Base-by-base conservation (phyloP, 2,329 filamentous ascomycete species). In the Fonsecaea monophora region DNA sequence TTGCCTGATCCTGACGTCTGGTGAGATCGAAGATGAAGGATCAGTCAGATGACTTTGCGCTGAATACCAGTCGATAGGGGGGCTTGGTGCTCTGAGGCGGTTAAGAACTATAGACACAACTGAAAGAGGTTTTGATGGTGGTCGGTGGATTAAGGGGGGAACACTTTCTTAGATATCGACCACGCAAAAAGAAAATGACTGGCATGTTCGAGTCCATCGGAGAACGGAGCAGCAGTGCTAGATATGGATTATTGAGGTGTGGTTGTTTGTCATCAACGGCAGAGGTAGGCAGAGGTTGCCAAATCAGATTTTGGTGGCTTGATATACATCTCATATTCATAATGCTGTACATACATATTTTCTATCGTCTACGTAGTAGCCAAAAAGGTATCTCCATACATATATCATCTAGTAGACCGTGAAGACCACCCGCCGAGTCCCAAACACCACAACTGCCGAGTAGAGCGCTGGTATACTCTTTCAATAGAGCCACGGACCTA, bases 401-500 rank as follows among this genome's bases (percentile, higher is more conserved):
- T 0, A 25, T 2, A 25, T 25, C 25, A 25, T 25, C 25, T 25
- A 25, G 25, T 25, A 25, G 25, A 25, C 25, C 1, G 25, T 2
- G 3, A 25, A 25, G 2, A 25, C 25, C 25, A 25, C 25, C 25
- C 25, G 25, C 25, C 3, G 25, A 25, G 2, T 25, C 25, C 25
- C 25, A 25, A 25, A 25, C 25, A 25, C 25, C 25, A 25, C 25
- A 25, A 1, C 25, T 25, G 25, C 3, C 25, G 25, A 25, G 25
- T 25, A 1, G 25, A 25, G 25, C 25, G 25, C 25, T 25, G 25
- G 25, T 25, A 25, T 25, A 25, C 25, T 25, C 25, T 25, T 25
- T 62, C 40, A 63, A 21, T 63, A 63, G 15, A 63, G 61, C 61
- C 61, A 63, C 5, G 61, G 61, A 58, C 61, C 58, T 60, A 13